Conservation (phyloP, 129 eudicot genomes). For the Escallonia herrerae region DNA sequence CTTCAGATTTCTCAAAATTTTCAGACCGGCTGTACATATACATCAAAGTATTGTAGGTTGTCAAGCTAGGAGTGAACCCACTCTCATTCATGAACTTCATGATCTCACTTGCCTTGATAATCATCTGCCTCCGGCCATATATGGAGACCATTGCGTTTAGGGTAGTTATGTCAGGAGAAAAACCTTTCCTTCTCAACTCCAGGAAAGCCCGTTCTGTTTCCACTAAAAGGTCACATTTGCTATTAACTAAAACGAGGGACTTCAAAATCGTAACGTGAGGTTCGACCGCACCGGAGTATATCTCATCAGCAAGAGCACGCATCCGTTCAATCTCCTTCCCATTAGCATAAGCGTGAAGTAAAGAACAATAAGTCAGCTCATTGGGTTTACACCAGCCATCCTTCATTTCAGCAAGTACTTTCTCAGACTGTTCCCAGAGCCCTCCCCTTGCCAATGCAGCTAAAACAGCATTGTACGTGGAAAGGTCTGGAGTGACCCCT, state of each 20-base stretch:
- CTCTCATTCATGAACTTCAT: constrained; percentile 52
- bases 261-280: constrained; percentile 54
- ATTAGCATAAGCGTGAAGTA: constrained; percentile 90
- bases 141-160: constrained; percentile 84
- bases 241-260: constrained; percentile 75
- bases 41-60: constrained; percentile 84
- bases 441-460: constrained; percentile 92
- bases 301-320: constrained; percentile 47
- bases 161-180: constrained; percentile 44
- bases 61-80: constrained; percentile 74
- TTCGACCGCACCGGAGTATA: constrained; percentile 58
- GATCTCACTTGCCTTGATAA: constrained; percentile 56
- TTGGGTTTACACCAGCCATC: constrained; percentile 61
- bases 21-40: constrained; percentile 76
- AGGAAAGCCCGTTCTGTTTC: constrained; percentile 75
- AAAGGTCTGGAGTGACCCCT: constrained; percentile 77
- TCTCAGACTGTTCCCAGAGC: constrained; percentile 88
- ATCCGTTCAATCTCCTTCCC: constrained; percentile 62
- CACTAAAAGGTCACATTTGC: constrained; percentile 59
- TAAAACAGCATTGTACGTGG: constrained; percentile 81
- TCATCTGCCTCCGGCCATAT: constrained; percentile 78
- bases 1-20: constrained; percentile 62
- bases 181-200: constrained; percentile 57
- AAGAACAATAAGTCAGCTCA: constrained; percentile 62
- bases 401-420: constrained; percentile 71